Percentiles rank a stretch among this genome's conserved stretches.
These are phyloP conservation scores for Quercus variabilis DNA, from an alignment of 306 rosid species.

Conservation along the genomic window DNA sequence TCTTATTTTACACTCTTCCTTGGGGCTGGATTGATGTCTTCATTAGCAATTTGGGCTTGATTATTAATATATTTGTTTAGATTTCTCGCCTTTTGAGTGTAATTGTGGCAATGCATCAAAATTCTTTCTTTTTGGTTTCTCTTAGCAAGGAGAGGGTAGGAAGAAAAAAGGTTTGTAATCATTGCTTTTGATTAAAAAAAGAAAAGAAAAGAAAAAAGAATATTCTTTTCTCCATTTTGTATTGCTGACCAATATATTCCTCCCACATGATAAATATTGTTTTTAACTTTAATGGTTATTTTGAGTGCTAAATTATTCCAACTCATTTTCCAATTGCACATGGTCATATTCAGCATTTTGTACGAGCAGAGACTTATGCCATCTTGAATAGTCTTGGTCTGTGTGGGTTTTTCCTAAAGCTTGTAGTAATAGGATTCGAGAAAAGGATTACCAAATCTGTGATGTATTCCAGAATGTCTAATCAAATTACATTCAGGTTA, in stretches of 20 bases:
- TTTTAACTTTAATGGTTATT: too few relatives aligned
- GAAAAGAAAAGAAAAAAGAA: background rate
- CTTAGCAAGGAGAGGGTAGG: background rate
- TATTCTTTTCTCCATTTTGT: background rate
- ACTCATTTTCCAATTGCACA: too few relatives aligned
- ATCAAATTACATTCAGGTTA: too few relatives aligned
- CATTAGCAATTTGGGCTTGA: slow-evolving; percentile 85
- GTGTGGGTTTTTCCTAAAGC: too few relatives aligned
- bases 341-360: too few relatives aligned
- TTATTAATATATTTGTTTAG: background rate
- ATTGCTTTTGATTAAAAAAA: background rate
- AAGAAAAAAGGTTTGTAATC: background rate
- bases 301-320: too few relatives aligned
- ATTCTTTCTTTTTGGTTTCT: background rate
- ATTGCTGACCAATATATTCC: background rate
- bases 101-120: background rate
- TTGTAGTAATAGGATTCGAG: too few relatives aligned
- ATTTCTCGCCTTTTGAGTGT: background rate
- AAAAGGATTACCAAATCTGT: too few relatives aligned
- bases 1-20: slow-evolving; percentile 85
- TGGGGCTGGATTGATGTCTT: slow-evolving; percentile 94
- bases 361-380: too few relatives aligned
- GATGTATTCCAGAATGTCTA: too few relatives aligned
- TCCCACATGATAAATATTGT: background rate
- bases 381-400: too few relatives aligned